phyloP scores from a whole-genome alignment of 352 stramenopile species.

The Phytopythium helicoides region DNA sequence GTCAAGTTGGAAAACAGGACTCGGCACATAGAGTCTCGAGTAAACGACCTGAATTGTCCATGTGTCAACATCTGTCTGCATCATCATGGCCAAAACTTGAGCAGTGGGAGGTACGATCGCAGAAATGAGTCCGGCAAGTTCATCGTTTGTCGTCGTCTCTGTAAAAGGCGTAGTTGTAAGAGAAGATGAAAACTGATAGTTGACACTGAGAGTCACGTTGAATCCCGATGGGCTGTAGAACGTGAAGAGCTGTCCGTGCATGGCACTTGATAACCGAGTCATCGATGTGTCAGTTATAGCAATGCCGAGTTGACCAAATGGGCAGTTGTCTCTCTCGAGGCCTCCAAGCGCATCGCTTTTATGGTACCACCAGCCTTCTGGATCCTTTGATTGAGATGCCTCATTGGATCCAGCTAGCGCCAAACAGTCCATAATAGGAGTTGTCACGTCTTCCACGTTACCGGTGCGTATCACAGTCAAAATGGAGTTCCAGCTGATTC shows the following conservation, averaged over 20 bases:
- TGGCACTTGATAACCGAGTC: constrained; percentile 8
- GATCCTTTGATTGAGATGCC: not conserved
- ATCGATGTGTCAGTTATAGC: constrained; percentile 10
- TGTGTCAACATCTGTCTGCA: not conserved
- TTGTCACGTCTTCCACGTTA: no score
- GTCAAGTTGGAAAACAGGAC: no score
- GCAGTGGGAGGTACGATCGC: constrained; percentile 11
- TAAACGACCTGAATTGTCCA: not conserved
- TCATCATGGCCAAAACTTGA: constrained; percentile 5
- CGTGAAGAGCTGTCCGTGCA: constrained; percentile 2
- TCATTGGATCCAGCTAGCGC: no score
- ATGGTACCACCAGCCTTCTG: constrained; percentile 17
- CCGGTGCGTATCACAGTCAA: no score
- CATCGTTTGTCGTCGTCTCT: constrained; percentile 1
- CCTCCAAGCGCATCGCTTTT: constrained; percentile 14
- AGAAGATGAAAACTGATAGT: constrained; percentile 12
- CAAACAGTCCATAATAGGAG: no score
- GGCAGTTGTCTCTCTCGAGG: constrained; percentile 16
- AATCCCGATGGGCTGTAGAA: constrained; percentile 7
- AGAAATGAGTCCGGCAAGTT: constrained; percentile 7
- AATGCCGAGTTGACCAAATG: constrained; percentile 16
- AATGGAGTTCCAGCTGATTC: not conserved
- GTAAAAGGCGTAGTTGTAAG: constrained; percentile 4
- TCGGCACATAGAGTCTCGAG: no score
- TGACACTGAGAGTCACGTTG: constrained; percentile 11